phyloP scores from a whole-genome alignment of 192 early-diverging fungal genomes.

The Backusella mclennaniae region DNA sequence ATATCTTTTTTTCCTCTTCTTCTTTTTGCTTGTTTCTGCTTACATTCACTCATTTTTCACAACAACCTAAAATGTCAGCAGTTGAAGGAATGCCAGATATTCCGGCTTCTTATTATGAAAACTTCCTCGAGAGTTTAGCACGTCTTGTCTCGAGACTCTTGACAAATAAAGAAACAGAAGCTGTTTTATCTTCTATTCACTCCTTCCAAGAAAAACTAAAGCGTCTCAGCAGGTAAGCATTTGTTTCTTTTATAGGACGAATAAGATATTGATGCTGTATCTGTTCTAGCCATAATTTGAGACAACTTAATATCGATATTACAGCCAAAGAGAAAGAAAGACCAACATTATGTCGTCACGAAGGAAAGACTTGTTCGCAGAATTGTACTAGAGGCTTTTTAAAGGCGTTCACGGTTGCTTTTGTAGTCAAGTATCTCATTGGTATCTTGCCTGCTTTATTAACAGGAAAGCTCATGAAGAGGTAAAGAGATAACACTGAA shows the following conservation, averaged over 20 bases:
- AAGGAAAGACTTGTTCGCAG: constrained; percentile 62
- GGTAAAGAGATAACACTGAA: constrained; percentile 16
- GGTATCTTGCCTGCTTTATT: constrained; percentile 51
- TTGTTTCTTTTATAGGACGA: background rate
- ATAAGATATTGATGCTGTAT: background rate
- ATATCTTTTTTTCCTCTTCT: background rate
- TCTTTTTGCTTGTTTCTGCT: background rate
- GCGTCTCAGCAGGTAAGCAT: constrained; percentile 54
- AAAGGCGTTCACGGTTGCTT: constrained; percentile 62
- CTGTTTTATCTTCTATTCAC: constrained; percentile 52
- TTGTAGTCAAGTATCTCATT: constrained; percentile 57
- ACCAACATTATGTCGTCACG: constrained; percentile 52
- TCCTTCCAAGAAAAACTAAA: constrained; percentile 66
- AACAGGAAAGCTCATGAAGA: constrained; percentile 53
- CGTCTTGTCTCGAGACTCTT: constrained; percentile 58
- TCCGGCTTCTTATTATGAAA: constrained; percentile 47
- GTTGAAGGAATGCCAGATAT: constrained; percentile 9
- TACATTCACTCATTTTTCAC: background rate
- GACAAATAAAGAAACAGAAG: constrained; percentile 67
- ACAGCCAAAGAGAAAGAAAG: constrained; percentile 21
- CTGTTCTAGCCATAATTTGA: constrained; percentile 43
- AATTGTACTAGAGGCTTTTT: constrained; percentile 63
- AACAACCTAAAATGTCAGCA: background rate
- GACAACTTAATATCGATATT: constrained; percentile 39
- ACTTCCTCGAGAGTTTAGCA: constrained; percentile 63